Evolutionary conservation across 129 eudicot genomes (phyloP), one percentile per base, ranked within the genome.

Genomic region (Tagetes erecta): DNA sequence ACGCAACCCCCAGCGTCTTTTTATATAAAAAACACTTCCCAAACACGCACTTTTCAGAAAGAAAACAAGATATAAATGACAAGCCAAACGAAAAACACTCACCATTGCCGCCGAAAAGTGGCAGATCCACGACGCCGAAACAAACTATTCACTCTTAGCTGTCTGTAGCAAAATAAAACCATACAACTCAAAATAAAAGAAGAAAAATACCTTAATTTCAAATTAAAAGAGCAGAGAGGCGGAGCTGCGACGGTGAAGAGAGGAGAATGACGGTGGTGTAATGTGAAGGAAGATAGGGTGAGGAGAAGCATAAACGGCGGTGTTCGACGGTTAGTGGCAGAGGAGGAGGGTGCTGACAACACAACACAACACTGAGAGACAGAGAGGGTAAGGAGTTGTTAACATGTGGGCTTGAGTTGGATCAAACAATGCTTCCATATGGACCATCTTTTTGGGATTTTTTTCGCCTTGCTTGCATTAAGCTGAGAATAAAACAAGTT

Each of bases 41-140:
- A 51, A 52, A 39, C 10, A 52, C 1, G n/a, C 34, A 39, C 35
- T 74, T 74, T 36, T 62, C 0, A 62, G 36, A 46, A 2, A 62
- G 38, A 20, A 50, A 63, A 62, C 12, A 75, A 39, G 72, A 46
- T 37, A 11, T 35, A 3, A 11, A 8, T 63, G 10, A 63, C 33
- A 49, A 1, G n/a, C 59, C 36, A 50, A 14, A 51, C 30, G 4
- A 38, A 27, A 55, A 59, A 3, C 49, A 50, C 53, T 75, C 72
- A 75, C 79, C 79, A 75, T 75, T 75, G 79, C 38, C 64, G 72
- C 34, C 0, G 63, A 50, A 47, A 45, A 27, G 59, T 49, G 39
- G 13, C 50, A 41, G 45, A 71, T 40, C 65, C 27, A 53, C 51
- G 1, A 71, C 20, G 49, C 69, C 3, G 35, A 64, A 39, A 35